A percentile compares a stretch with the other conserved stretches of the same genome.
phyloP scores from a whole-genome alignment of 2,329 filamentous ascomycete species.

The Pleomassaria siparia region DNA sequence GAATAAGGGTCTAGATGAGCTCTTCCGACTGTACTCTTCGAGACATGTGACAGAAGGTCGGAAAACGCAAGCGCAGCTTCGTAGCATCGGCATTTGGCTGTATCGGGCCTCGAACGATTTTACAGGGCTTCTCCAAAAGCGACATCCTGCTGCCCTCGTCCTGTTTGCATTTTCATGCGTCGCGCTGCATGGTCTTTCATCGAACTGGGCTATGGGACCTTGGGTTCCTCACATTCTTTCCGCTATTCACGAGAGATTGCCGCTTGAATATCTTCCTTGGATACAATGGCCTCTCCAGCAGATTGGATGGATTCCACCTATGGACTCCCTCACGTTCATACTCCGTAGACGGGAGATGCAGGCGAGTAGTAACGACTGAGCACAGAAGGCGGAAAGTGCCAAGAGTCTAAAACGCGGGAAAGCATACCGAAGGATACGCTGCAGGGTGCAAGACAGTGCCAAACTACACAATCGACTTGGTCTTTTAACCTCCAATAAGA shows the following conservation, averaged over 20 bases:
- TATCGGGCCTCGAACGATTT: neutral
- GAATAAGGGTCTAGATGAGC: neutral
- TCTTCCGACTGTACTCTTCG: neutral
- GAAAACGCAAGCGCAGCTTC: neutral
- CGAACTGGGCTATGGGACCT: conserved; percentile 6
- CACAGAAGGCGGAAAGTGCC: no score
- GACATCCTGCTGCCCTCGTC: neutral
- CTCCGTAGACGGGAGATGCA: neutral
- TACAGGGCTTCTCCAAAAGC: neutral
- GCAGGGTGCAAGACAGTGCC: no score
- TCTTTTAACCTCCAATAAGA: no score
- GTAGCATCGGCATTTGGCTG: neutral
- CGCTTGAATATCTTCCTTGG: conserved; percentile 6
- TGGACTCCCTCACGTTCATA: neutral
- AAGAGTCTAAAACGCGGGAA: no score
- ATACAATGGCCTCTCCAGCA: conserved; percentile 10
- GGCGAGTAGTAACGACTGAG: neutral
- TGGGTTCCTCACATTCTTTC: conserved; percentile 10
- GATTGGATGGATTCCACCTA: conserved; percentile 4
- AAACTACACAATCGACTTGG: no score
- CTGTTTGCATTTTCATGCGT: conserved; percentile 8
- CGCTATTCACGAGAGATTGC: neutral
- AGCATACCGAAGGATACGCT: no score
- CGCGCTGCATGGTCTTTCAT: conserved; percentile 3
- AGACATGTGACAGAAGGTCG: neutral